A percentile compares a stretch with the other conserved stretches of the same genome.
phyloP scores from a whole-genome alignment of 208 protist species.

The Angomonas deanei region DNA sequence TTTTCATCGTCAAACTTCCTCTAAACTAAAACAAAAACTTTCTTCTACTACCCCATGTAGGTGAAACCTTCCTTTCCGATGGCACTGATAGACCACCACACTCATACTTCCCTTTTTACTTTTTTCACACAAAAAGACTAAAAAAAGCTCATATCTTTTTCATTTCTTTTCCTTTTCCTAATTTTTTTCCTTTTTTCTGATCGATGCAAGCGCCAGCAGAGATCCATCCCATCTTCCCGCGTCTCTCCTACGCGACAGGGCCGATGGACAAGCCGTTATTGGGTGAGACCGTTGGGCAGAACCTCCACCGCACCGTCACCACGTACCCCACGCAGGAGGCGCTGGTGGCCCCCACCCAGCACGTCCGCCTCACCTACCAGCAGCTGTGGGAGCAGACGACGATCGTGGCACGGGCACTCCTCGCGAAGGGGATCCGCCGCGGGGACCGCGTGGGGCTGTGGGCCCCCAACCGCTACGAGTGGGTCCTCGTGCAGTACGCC shows the following conservation, averaged over 20 bases:
- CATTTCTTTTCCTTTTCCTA: no score
- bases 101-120: no score
- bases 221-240: no score
- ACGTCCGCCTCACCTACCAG: neutral
- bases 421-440: neutral
- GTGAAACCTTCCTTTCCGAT: no score
- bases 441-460: neutral
- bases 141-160: no score
- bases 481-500: neutral
- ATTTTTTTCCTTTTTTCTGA: no score
- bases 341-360: neutral
- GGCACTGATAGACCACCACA: no score
- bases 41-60: no score
- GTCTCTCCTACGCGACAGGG: neutral
- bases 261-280: neutral
- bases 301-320: neutral
- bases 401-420: neutral
- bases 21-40: no score
- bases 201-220: neutral
- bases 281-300: neutral
- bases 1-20: no score
- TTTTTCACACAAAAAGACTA: no score
- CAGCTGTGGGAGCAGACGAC: slow-evolving; percentile 3
- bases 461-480: neutral
- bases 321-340: neutral